phyloP scores from a whole-genome alignment of 306 rosid species.

The Vigna reflexopilosa region DNA sequence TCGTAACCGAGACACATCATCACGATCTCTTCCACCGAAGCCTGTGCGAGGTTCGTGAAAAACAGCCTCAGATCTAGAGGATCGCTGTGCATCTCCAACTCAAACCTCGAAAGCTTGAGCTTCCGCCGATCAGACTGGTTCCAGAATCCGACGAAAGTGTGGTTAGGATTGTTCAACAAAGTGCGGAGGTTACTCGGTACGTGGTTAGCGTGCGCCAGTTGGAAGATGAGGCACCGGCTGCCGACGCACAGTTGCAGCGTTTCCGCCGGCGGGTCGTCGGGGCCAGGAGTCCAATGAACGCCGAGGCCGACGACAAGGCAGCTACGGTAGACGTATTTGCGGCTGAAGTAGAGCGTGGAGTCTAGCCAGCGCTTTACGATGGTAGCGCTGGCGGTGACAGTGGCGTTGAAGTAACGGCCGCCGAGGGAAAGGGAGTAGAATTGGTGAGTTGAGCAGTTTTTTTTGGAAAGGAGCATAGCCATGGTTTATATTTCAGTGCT shows the following conservation, averaged over 20 bases:
- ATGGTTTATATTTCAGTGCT: too few relatives aligned
- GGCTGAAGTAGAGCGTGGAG: not conserved
- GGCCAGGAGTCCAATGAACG: constrained; percentile 55
- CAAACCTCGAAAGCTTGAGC: not conserved
- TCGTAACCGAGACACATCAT: constrained; percentile 18
- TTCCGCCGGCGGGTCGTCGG: constrained; percentile 18
- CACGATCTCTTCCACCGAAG: constrained; percentile 34
- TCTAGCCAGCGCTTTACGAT: constrained; percentile 46
- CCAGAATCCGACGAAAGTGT: constrained; percentile 56
- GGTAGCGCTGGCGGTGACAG: constrained; percentile 44
- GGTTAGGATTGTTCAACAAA: constrained; percentile 9
- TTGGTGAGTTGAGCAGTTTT: accelerated
- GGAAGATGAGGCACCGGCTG: constrained; percentile 51
- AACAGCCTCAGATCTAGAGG: constrained; percentile 27
- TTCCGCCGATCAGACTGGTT: constrained; percentile 34
- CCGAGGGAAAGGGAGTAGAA: not conserved
- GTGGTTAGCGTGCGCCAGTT: constrained; percentile 14
- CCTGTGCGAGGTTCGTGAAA: not conserved
- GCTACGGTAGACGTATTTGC: not conserved
- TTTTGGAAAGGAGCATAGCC: not conserved
- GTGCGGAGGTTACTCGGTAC: constrained; percentile 36
- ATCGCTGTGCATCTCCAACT: constrained; percentile 2
- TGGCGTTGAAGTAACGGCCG: not conserved
- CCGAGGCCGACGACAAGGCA: constrained; percentile 58
- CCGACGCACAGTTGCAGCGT: constrained; percentile 58